Base-by-base conservation (phyloP, 208 protist species). In the Kentomonas sorsogonicus region DNA sequence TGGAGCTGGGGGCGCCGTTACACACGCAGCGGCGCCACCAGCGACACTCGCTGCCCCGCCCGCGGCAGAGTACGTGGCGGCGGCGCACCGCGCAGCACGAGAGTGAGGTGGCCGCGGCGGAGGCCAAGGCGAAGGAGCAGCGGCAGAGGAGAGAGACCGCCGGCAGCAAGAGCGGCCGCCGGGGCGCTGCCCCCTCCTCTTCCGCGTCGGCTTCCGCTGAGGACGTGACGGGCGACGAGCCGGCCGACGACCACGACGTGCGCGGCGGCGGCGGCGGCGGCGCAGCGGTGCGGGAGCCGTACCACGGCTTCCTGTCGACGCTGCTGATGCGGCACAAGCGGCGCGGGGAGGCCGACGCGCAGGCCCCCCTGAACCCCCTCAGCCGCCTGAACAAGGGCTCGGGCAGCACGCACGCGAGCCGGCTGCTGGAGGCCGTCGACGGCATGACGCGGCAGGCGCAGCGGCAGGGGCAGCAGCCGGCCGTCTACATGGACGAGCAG, bases 401-500 rank as follows among this genome's bases (percentile, higher is more conserved):
- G 9, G 56, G 43, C 25, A 59, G 55, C 0, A 20, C 51, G 13
- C 16, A 51, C 1, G 59, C 57, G 15, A 53, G 30, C 25, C 65
- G 63, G 18, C 58, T 85, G 22, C 46, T 81, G 48, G 40, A 66
- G 20, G 78, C 75, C 25, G 29, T 76, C 22, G 30, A 72, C 41
- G 39, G 58, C 53, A 53, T 79, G 31, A 52, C 56, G 13, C 54
- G 70, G 13, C 48, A 52, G 0, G 44, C 39, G 29, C 43, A 58
- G 25, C 58, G 50, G 23, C 51, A 60, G 5, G 55, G 59, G 26
- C 62, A 71, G 16, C 13, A 34, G 18, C 11, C 77, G 30, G 66
- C 69, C 15, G 39, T 81, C 20, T 68, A 86, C 39, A 48, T 92
- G 11, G 78, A 77, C 31, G 60, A 79, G 25, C 68, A 84, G 29